These are phyloP conservation scores for Ustilago trichophora DNA, from an alignment of 1,284 basidiomycete genomes.

Conservation along the genomic window DNA sequence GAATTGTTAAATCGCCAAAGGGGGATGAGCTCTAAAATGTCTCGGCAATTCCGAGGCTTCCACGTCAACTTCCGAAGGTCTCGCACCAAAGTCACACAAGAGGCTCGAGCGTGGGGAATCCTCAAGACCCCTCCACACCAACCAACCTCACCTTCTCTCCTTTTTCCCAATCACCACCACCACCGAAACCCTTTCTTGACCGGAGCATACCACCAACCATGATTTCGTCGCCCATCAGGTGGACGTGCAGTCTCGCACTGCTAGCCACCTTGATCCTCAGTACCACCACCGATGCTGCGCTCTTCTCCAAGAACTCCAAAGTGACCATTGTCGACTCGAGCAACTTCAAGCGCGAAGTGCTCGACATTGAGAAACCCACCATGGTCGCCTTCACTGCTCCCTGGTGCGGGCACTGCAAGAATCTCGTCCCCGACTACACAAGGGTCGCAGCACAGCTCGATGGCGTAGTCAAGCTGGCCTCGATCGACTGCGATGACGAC, in stretches of 20 bases:
- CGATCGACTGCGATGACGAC: conserved; percentile 88
- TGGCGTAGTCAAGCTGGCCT: conserved; percentile 86
- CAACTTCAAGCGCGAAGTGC: conserved; percentile 62
- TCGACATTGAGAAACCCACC: conserved; percentile 65
- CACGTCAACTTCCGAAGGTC: conserved; percentile 34
- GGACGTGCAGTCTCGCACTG: conserved; percentile 27
- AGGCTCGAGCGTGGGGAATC: too few relatives aligned
- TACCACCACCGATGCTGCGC: conserved; percentile 40
- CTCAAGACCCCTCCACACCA: too few relatives aligned
- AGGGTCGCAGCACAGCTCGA: conserved; percentile 81
- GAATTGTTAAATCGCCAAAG: neutral
- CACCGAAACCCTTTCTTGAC: neutral
- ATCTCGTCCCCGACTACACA: conserved; percentile 83
- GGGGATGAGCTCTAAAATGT: conserved; percentile 11
- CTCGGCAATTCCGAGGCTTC: conserved; percentile 5
- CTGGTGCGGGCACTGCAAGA: conserved; percentile 77
- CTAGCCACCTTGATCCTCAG: conserved; percentile 15
- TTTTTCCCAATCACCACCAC: neutral
- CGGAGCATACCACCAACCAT: too few relatives aligned
- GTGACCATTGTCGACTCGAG: conserved; percentile 45
- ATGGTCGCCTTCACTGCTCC: conserved; percentile 68
- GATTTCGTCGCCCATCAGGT: neutral
- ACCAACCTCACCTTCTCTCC: too few relatives aligned
- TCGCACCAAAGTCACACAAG: too few relatives aligned
- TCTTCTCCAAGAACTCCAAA: conserved; percentile 55